Evolutionary conservation across 495 filamentous ascomycete genomes (phyloP).

Genomic region (Xylaria nigripes): DNA sequence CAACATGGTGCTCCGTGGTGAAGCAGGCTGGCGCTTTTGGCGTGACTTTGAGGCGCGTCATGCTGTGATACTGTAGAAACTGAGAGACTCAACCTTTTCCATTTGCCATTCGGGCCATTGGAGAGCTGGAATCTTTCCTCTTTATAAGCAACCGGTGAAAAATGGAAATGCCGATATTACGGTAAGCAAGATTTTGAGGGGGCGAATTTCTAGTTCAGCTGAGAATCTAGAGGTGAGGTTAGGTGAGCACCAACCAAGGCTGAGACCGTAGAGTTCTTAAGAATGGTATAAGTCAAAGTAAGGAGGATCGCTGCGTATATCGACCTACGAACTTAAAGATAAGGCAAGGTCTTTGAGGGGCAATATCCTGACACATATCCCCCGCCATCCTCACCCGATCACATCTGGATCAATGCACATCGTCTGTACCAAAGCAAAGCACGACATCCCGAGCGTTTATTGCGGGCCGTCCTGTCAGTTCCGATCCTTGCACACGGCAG

Average conservation of each 20-base stretch:
- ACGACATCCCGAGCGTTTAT: not conserved
- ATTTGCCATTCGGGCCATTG: constrained; percentile 15
- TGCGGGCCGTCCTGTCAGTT: constrained; percentile 8
- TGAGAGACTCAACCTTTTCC: constrained; percentile 18
- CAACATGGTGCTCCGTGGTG: constrained; percentile 1
- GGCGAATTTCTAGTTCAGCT: constrained; percentile 18
- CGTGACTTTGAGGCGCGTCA: constrained; percentile 19
- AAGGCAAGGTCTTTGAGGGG: constrained; percentile 1
- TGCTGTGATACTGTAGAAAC: constrained; percentile 11
- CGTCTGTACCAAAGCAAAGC: not conserved
- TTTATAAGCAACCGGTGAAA: constrained; percentile 14
- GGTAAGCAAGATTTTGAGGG: constrained; percentile 9
- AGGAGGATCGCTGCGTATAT: constrained; percentile 17
- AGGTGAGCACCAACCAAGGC: constrained; percentile 16
- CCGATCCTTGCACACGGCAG: constrained; percentile 8
- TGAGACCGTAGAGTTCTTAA: not conserved
- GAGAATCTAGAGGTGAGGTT: constrained; percentile 14
- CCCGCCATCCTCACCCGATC: not conserved
- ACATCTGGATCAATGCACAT: constrained; percentile 1
- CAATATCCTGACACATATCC: not conserved
- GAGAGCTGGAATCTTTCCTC: not conserved
- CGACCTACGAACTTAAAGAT: constrained; percentile 20
- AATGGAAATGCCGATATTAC: not conserved
- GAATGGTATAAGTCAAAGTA: not conserved
- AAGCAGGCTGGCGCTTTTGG: constrained; percentile 7